Evolutionary conservation across 2,329 filamentous ascomycete species (phyloP), one percentile per base, ranked within the genome.

Genomic region (Hypoxylon rubiginosum): DNA sequence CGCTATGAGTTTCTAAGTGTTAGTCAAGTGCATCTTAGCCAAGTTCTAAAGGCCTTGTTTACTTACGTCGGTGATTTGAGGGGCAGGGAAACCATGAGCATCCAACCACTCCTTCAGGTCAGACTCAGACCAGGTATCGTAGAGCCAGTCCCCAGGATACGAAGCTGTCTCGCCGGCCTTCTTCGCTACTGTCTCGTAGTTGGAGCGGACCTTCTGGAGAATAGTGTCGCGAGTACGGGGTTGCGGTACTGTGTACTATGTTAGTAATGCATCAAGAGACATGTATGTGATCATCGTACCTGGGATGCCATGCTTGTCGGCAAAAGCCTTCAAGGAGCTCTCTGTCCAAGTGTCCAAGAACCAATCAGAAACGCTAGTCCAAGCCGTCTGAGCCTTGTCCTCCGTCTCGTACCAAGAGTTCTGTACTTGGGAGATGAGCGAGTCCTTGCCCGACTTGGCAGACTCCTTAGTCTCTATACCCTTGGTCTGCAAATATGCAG

Each of bases 101-200:
- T 98, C 96, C 50, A 97, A 90, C 91, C 92, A 99, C 71, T 92
- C 87, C 85, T 98, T 98, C 68, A 97, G 83, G 53, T 97, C 95
- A 70, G 94, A 97, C 70, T 97, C 92, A 56, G 92, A 91, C 96
- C 96, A 99, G 7, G 91, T 85, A 66, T 90, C 86, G 77, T 97
- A 99, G 46, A 98, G 83, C 96, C 96, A 98, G 82, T 97, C 89
- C 41, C 96, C 96, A 34, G 96, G 96, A 76, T 98, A 98, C n/a
- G 89, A 82, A 56, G 88, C 82, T 13, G 93, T 91, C 81, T 97
- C 91, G 66, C 92, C 92, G 10, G 79, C 78, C 80, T 89, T 90
- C 80, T 93, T 90, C 15, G 95, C 93, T 62, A 90, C 81, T 1
- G 87, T 81, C 73, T 97, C 92, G 77, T 97, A 98, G 80, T 89